Base-by-base conservation (phyloP, 352 stramenopile genomes). In the Aphanomyces invadans region DNA sequence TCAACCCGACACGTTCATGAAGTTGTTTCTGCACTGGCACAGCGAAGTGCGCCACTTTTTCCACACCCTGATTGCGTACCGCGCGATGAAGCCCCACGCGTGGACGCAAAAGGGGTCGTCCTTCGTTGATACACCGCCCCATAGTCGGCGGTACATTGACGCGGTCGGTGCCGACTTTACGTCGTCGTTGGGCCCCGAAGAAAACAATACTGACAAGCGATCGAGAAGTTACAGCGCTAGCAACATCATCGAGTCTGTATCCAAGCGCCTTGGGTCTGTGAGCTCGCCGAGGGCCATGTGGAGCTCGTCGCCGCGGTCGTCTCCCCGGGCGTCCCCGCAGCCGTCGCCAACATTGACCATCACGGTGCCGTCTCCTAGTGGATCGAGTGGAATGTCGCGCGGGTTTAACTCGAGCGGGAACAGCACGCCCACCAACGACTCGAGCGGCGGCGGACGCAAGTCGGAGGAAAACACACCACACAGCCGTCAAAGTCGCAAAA, bases 111-210 rank as follows among this genome's bases (percentile, higher is more conserved):
- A 88, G 48, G 86, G 86, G 12, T 75, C 84, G 26, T 91, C 78
- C 0, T 95, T 92, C 65, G 86, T 95, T n/a, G 89, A 90, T 52
- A 95, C 86, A 0, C 86, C 86, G 12, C 86, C 86, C 0, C 86
- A 95, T 55, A 92, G 82, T 39, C 80, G 86, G 26, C 83, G 86
- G 33, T 86, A 95, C 51, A 95, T 95, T 5, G 86, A 95, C 74
- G 86, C 86, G 11, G 86, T 95, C 5, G 86, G 84, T 9, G 83
- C 83, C 5, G 86, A 95, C 57, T 95, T 95, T 60, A 95, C 92
- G 51, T 85, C 76, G 12, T 93, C 83, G 2, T 76, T 95, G 23
- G 86, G 84, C 12, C 77, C 76, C 1, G 65, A 71, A 17, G 56
- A 71, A 5, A 12, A 26, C 12, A n/a, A 49, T 5, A 49, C 25